Evolutionary conservation across 129 eudicot species (phyloP), one percentile per base, ranked within the genome.

Genomic region (Flaveria bidentis): DNA sequence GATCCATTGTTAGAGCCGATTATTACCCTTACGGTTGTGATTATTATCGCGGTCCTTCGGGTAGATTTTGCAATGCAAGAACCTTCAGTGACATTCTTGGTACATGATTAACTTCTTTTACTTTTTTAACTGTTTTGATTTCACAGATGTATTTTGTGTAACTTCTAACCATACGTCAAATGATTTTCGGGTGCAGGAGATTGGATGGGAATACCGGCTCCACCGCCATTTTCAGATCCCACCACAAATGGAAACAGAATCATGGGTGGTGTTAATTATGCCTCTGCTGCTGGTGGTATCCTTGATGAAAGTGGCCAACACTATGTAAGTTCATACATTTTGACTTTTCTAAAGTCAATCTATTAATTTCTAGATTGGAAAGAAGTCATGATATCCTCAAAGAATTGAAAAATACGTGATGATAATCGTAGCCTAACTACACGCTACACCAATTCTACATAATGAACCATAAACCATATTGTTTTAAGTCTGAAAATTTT

Each of bases 281-380:
- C 99, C 55, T 95, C 97, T 6, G 97, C 97, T 33, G 96, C 91
- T 45, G 92, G 84, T 16, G 99, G 99, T 66, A 95, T 95, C 79
- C 77, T 95, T 11, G 97, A 89, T 64, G 96, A 89, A 80, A 85
- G 88, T 50, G 99, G 97, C 73, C 88, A 74, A 80, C 88, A 95
- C 84, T 95, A 88, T 64, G 97, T 93, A 87, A 49, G 75, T 66
- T 67, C 49, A 26, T 25, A 65, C 26, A 46, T 62, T 79, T 71
- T 50, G 64, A 73, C 78, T 58, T 73, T 42, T 42, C 23, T 44
- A 23, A 49, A 76, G 67, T 66, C 16, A 65, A 76, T 6, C 46
- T 33, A n/a, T 72, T 9, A 18, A 72, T 6, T 25, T 17, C 55
- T 50, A 28, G 22, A 16, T 12, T 69, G n/a, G 0, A 10, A 39